Percentiles rank a stretch among this genome's conserved stretches.
These are phyloP conservation scores for Penicillium sp. DNA, from an alignment of 2,329 filamentous ascomycete genomes.

Conservation along the genomic window DNA sequence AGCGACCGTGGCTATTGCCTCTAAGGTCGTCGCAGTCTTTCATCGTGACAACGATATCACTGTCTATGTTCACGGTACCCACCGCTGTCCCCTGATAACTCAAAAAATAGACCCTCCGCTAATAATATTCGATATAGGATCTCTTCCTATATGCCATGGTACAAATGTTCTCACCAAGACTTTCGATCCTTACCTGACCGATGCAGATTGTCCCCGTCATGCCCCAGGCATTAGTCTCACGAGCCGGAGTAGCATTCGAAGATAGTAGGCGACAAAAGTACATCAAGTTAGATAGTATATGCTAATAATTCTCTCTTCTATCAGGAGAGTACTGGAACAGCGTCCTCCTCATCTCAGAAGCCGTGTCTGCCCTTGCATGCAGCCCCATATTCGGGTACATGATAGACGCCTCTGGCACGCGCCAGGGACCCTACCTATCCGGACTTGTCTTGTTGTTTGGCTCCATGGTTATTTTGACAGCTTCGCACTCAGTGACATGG, in stretches of 20 bases:
- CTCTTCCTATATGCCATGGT: slow-evolving; percentile 23
- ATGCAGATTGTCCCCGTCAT: slow-evolving; percentile 20
- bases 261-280: slow-evolving; percentile 8
- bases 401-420: slow-evolving; percentile 28
- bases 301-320: background rate
- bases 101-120: background rate
- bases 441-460: slow-evolving; percentile 53
- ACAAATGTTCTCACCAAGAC: background rate
- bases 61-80: slow-evolving; percentile 18
- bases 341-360: slow-evolving; percentile 18
- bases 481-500: slow-evolving; percentile 49
- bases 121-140: slow-evolving; percentile 4
- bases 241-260: slow-evolving; percentile 15
- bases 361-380: slow-evolving; percentile 14
- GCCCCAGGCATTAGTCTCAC: slow-evolving; percentile 15
- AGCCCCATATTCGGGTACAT: slow-evolving; percentile 21
- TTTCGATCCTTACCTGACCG: slow-evolving; percentile 1
- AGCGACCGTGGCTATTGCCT: slow-evolving; percentile 30
- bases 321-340: slow-evolving; percentile 23
- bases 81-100: background rate
- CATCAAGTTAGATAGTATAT: background rate
- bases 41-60: slow-evolving; percentile 53
- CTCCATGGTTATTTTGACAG: slow-evolving; percentile 55
- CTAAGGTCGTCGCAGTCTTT: slow-evolving; percentile 59
- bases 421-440: slow-evolving; percentile 57